phyloP scores from a whole-genome alignment of 129 eudicot species.

The sunflower (Helianthus annuus) region DNA sequence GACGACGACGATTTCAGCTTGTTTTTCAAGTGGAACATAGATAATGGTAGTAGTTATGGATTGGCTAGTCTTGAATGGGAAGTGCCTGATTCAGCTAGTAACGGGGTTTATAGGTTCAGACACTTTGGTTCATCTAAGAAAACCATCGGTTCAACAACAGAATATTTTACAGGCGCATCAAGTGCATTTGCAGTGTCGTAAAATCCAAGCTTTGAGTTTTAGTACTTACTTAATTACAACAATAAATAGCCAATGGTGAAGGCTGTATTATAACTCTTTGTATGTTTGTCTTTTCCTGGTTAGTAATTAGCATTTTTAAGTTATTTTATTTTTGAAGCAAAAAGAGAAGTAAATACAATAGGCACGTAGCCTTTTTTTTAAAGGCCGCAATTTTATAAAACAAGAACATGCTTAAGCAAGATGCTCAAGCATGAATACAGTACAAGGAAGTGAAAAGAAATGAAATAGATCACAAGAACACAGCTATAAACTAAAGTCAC shows the following conservation, averaged over 20 bases:
- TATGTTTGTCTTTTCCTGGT: neutral
- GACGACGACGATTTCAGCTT: slow-evolving; percentile 65
- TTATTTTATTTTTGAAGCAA: no score
- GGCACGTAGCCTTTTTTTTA: no score
- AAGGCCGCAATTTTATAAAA: no score
- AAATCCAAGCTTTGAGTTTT: slow-evolving; percentile 8
- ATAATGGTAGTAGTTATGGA: slow-evolving; percentile 32
- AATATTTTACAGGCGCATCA: slow-evolving; percentile 59
- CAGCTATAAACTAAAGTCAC: no score
- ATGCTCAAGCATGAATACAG: no score
- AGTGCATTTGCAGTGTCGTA: slow-evolving; percentile 52
- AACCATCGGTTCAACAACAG: slow-evolving; percentile 27
- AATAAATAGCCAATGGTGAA: slow-evolving; percentile 18
- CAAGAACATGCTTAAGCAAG: no score
- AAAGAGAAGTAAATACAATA: no score
- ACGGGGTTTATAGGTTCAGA: slow-evolving; percentile 60
- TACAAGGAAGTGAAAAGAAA: no score
- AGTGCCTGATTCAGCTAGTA: slow-evolving; percentile 47
- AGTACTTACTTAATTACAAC: neutral
- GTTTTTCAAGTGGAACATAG: slow-evolving; percentile 47
- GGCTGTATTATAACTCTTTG: slow-evolving; percentile 19
- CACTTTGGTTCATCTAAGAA: slow-evolving; percentile 63
- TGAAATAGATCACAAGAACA: no score
- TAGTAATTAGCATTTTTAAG: no score
- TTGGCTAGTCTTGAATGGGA: slow-evolving; percentile 65